Conservation (phyloP, 2,329 filamentous ascomycete species). For the Corinectria fuckeliana region DNA sequence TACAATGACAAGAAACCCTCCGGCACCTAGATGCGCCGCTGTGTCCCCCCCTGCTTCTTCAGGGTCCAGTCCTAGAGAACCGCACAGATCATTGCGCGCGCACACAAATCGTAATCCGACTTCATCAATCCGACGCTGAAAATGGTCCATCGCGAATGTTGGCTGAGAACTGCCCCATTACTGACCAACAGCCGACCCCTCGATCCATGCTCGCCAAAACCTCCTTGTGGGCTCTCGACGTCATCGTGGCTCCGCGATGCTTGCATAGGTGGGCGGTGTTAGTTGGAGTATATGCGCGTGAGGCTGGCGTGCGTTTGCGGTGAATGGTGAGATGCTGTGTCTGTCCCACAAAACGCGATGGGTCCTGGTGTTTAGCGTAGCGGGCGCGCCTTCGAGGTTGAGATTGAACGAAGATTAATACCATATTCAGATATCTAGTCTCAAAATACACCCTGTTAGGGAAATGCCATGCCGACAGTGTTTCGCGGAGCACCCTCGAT, state of each 20-base stretch:
- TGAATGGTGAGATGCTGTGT: constrained; percentile 30
- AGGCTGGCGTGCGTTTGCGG: constrained; percentile 24
- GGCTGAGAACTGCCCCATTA: not conserved
- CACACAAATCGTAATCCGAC: constrained; percentile 3
- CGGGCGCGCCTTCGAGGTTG: constrained; percentile 31
- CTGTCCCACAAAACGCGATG: constrained; percentile 22
- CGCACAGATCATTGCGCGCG: constrained; percentile 9
- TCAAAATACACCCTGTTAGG: constrained; percentile 9
- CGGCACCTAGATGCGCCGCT: constrained; percentile 16
- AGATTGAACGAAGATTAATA: constrained; percentile 33
- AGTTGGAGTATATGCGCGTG: constrained; percentile 8
- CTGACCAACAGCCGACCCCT: constrained; percentile 7
- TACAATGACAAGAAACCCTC: constrained; percentile 13
- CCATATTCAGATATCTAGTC: constrained; percentile 24
- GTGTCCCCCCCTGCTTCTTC: constrained; percentile 27
- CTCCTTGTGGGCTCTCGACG: constrained; percentile 29
- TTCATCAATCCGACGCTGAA: constrained; percentile 6
- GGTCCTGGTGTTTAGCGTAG: constrained; percentile 30
- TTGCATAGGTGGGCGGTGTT: not conserved
- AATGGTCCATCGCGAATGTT: constrained; percentile 1
- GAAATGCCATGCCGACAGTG: not conserved
- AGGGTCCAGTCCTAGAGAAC: constrained; percentile 30
- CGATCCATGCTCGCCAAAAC: constrained; percentile 17
- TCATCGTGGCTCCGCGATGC: constrained; percentile 24
- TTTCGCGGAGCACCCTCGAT: not conserved